These are phyloP conservation scores for Globisporangium carolinianum DNA, from an alignment of 352 stramenopile species.

Conservation along the genomic window DNA sequence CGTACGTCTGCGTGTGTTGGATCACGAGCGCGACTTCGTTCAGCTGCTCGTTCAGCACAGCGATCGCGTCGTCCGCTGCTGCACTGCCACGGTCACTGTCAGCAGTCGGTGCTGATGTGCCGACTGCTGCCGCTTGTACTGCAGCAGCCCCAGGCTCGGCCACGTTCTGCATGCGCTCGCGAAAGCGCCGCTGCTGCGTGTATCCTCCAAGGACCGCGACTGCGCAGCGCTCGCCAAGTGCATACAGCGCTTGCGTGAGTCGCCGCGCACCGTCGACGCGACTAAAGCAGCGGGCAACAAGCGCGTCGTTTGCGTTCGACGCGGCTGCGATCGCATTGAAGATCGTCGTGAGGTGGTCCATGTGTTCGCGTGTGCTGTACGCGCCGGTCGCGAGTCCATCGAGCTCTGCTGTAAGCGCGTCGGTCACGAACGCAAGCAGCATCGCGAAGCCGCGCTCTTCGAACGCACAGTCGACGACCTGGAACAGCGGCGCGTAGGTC, in stretches of 20 bases:
- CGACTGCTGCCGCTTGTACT: neutral
- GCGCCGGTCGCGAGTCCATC: conserved; percentile 25
- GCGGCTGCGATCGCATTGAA: conserved; percentile 74
- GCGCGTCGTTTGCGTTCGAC: conserved; percentile 47
- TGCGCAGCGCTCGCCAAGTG: conserved; percentile 44
- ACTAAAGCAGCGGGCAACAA: conserved; percentile 50
- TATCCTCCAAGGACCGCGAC: conserved; percentile 57
- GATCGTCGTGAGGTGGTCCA: conserved; percentile 62
- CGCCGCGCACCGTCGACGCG: conserved; percentile 41
- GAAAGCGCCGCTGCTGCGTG: conserved; percentile 70
- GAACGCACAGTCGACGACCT: conserved; percentile 57
- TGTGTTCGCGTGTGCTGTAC: conserved; percentile 71
- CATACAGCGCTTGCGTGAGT: conserved; percentile 51
- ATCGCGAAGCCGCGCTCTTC: conserved; percentile 57
- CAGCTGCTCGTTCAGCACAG: conserved; percentile 74
- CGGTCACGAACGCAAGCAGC: conserved; percentile 43
- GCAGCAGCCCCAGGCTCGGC: conserved; percentile 4
- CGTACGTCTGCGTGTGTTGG: conserved; percentile 86
- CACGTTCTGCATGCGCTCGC: conserved; percentile 43
- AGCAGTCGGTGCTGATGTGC: neutral
- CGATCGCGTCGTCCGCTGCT: conserved; percentile 45
- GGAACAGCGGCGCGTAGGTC: conserved; percentile 71
- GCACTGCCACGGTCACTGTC: conserved; percentile 9
- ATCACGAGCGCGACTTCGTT: conserved; percentile 84
- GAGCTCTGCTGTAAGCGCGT: conserved; percentile 27